Base-by-base conservation (phyloP, 106 monocot genomes). In the Allium fistulosum region DNA sequence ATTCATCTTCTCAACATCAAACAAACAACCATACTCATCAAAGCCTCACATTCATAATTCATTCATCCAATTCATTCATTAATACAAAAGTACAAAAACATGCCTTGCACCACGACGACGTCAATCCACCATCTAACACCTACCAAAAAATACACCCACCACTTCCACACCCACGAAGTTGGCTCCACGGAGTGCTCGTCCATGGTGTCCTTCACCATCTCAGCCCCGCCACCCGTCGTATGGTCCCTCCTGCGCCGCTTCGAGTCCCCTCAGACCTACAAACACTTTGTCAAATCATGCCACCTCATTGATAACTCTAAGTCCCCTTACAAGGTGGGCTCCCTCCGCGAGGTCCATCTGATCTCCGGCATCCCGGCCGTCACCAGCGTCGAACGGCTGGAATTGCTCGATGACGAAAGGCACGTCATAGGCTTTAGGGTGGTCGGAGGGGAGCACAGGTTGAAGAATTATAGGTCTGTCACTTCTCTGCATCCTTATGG, bases 181-280 rank as follows among this genome's bases (percentile, higher is more conserved):
- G 60, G 71, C 3, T 48, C 80, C 45, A 18, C 69, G 48, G 80
- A 83, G 80, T 83, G 87, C 75, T 78, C 74, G 78, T 88, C 87
- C 17, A 61, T 75, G 28, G 75, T 81, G 15, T 73, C 78, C 18
- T 83, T 83, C 59, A 14, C 49, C 12, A 69, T 83, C 45, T 45
- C 60, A 0, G 83, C 83, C 10, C 83, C 87, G 11, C 69, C 81
- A 51, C 65, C 65, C 27, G 58, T 81, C n/a, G 87, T 88, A 22
- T 88, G 87, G 87, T 88, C 87, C 9, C 75, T 84, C 15, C 78
- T 88, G 11, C 77, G 87, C 8, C 83, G 83, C 28, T 88, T 88
- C 80, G 87, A 88, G 68, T 72, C 70, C 15, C 87, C 87, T 2
- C 87, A 88, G 67, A 60, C 78, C 13, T 88, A 88, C 75, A 88